A percentile compares a stretch with the other conserved stretches of the same genome.
Evolutionary conservation across 257 asterid genomes (phyloP).

Genomic region (Forsythia suspensa): DNA sequence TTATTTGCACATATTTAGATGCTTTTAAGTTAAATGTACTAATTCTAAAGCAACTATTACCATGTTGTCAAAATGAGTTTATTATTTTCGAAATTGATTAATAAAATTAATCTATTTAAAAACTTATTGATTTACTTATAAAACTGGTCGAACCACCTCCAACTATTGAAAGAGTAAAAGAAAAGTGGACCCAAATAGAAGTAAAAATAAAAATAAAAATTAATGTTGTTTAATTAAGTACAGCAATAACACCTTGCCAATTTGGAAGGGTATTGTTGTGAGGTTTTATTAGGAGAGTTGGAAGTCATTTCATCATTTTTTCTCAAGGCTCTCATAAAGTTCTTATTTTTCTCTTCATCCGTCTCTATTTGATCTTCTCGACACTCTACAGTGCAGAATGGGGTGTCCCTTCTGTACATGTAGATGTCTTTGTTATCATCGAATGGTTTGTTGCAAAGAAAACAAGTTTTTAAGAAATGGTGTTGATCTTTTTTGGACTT

Average conservation of each 20-base stretch:
- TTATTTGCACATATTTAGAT: too few species aligned
- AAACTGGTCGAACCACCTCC: background rate
- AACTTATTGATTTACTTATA: too few species aligned
- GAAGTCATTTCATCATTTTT: conserved; percentile 21
- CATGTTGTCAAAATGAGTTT: too few species aligned
- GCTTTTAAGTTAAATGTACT: too few species aligned
- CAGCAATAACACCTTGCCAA: background rate
- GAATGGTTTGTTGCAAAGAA: conserved; percentile 38
- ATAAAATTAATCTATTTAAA: too few species aligned
- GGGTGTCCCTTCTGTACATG: conserved; percentile 57
- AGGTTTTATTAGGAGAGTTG: background rate
- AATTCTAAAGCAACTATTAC: too few species aligned
- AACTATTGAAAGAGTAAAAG: background rate
- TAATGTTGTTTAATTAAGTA: background rate
- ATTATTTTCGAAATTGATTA: too few species aligned
- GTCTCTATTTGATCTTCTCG: conserved; percentile 49
- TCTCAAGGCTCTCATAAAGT: conserved; percentile 35
- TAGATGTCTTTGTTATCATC: conserved; percentile 40
- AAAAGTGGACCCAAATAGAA: background rate
- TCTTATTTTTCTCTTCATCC: conserved; percentile 45
- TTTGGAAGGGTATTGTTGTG: background rate
- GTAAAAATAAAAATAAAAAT: background rate
- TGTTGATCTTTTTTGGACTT: conserved; percentile 24
- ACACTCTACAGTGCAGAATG: conserved; percentile 53
- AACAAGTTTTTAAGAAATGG: conserved; percentile 49